A percentile compares a stretch with the other conserved stretches of the same genome.
These are phyloP conservation scores for Blastomyces gilchristii DNA, from an alignment of 2,329 filamentous ascomycete species.

Conservation along the genomic window DNA sequence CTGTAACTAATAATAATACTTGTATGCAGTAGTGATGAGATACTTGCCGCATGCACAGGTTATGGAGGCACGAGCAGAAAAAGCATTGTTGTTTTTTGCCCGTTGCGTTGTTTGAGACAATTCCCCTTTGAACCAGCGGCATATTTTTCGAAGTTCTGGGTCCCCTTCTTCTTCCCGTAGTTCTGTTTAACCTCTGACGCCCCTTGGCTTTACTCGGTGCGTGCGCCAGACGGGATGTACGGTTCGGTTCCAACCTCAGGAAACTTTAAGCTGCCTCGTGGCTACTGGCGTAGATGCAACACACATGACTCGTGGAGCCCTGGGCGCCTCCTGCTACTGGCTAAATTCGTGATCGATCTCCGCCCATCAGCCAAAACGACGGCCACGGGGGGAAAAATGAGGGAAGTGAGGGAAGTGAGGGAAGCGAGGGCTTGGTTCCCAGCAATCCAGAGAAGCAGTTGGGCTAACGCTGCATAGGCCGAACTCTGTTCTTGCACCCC, in stretches of 20 bases:
- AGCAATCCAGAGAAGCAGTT: background rate
- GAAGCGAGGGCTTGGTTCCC: background rate
- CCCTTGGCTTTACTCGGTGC: background rate
- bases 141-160: background rate
- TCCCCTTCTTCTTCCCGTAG: background rate
- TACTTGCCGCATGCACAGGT: too few relatives aligned
- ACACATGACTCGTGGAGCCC: slow-evolving; percentile 7
- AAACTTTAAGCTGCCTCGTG: slow-evolving; percentile 10
- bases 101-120: background rate
- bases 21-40: background rate
- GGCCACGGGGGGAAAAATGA: background rate
- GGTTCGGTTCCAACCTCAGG: background rate
- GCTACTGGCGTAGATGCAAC: background rate
- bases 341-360: slow-evolving; percentile 1
- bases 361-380: slow-evolving; percentile 1
- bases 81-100: background rate
- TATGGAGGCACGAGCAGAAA: background rate
- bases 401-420: too few relatives aligned
- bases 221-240: background rate
- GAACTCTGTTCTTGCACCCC: background rate
- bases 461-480: background rate
- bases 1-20: background rate
- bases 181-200: background rate
- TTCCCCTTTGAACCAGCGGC: background rate
- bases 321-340: background rate